Base-by-base conservation (phyloP, 371 early-diverging fungal species). In the Saksenaea oblongispora region DNA sequence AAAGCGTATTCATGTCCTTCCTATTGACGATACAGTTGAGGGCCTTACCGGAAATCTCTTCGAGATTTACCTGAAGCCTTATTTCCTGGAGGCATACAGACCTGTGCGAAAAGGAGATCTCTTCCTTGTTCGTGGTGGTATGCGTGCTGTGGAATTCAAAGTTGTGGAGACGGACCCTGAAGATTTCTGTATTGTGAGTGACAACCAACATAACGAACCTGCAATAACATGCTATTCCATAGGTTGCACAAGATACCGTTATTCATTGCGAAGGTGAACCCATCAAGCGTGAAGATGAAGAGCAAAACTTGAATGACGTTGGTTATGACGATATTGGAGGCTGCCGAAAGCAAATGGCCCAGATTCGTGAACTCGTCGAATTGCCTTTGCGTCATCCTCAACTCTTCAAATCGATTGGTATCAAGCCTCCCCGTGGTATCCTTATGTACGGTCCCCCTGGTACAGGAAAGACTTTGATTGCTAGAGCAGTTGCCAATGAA, bases 271-370 rank as follows among this genome's bases (percentile, higher is more conserved):
- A 98, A 73, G 99, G 98, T 60, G 97, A 96, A 41, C 96, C 99
- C 11, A 91, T 97, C 79, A 96, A 96, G 84, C 95, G 99, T 63
- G 99, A 99, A 76, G 97, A 99, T 67, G 98, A 99, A 76, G 98
- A 98, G 67, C 87, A 89, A 66, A 96, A 93, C 67, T 87, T 96
- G 54, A 93, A 91, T 70, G 93, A 91, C 67, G 94, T 99, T 58
- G 99, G 99, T 57, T 99, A 99, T 78, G 99, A 99, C 75, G 98
- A 99, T 77, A 94, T 99, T 83, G 99, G 99, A 75, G 99, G 99
- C 63, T 93, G 93, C 76, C 93, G 99, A 71, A 97, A 95, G 77
- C 99, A 99, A 79, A 93, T 99, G 89, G 99, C 99, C 10, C 99
- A 99, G 84, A 99, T 99, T 64, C 95, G 98, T 74, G 99, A 99